These are phyloP conservation scores for Penicillium crustosum DNA, from an alignment of 2,329 filamentous ascomycete species.

Conservation along the genomic window DNA sequence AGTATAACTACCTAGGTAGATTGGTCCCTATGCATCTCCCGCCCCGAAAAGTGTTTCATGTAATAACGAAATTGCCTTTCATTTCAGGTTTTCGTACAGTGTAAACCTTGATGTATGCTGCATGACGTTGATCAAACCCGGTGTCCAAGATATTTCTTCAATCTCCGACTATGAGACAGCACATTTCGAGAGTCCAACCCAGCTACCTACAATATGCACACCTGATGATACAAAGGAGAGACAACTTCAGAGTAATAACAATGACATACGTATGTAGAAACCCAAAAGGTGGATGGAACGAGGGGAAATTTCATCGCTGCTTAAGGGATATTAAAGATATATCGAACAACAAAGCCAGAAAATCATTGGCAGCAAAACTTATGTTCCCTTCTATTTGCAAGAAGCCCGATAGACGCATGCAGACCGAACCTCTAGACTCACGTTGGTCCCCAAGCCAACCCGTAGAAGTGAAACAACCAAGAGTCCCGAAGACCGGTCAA, in stretches of 20 bases:
- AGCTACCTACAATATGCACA: neutral
- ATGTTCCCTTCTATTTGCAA: slow-evolving; percentile 42
- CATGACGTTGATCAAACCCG: neutral
- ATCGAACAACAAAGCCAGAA: slow-evolving; percentile 39
- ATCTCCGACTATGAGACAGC: too few species aligned
- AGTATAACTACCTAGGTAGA: neutral
- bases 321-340: slow-evolving; percentile 44
- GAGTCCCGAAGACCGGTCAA: slow-evolving; percentile 19
- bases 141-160: neutral
- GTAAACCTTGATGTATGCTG: neutral
- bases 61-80: neutral
- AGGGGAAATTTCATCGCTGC: slow-evolving; percentile 40
- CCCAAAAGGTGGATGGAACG: slow-evolving; percentile 27
- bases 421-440: slow-evolving; percentile 25
- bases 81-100: too few species aligned
- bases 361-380: slow-evolving; percentile 39
- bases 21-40: too few species aligned
- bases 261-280: slow-evolving; percentile 17
- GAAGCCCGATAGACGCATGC: slow-evolving; percentile 28
- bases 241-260: slow-evolving; percentile 24
- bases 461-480: slow-evolving; percentile 22
- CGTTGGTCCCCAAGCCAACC: slow-evolving; percentile 26
- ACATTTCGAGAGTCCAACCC: neutral
- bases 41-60: neutral
- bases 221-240: neutral